Percentiles rank a stretch among this genome's conserved stretches.
Conservation (phyloP, 176 grass and related monocot species). For the Melocanna baccifera region DNA sequence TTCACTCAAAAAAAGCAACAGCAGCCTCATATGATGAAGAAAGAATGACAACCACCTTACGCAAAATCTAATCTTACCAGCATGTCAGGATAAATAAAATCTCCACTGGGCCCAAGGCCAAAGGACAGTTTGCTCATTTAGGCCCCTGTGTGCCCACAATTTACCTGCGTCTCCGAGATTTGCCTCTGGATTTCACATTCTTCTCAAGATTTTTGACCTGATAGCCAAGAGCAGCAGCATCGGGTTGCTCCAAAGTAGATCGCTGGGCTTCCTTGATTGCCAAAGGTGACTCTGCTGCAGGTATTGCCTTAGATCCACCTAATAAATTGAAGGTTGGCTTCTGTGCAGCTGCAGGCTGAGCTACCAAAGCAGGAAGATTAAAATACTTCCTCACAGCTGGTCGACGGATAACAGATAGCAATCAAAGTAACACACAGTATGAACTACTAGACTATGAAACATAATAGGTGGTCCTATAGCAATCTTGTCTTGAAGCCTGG, state of each 20-base stretch:
- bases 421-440: background rate
- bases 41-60: background rate
- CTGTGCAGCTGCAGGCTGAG: constrained; percentile 20
- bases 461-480: constrained; percentile 1
- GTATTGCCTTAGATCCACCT: constrained; percentile 50
- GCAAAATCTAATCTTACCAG: constrained; percentile 23
- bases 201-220: constrained; percentile 79
- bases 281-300: constrained; percentile 31
- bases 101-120: background rate
- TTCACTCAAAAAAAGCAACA: background rate
- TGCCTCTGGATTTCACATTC: constrained; percentile 71
- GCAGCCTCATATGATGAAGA: constrained; percentile 13
- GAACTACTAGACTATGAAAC: constrained; percentile 1
- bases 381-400: constrained; percentile 57
- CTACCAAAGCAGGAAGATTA: constrained; percentile 53
- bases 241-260: constrained; percentile 46
- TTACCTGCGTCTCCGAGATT: constrained; percentile 56
- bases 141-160: background rate
- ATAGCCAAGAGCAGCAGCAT: constrained; percentile 67
- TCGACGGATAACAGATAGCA: constrained; percentile 46
- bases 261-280: constrained; percentile 26
- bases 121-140: constrained; percentile 4
- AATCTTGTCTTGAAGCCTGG: background rate
- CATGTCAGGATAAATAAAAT: constrained; percentile 5
- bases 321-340: constrained; percentile 52